Percentiles rank a stretch among this genome's conserved stretches.
These are phyloP conservation scores for Alternaria gaisen DNA, from an alignment of 2,329 filamentous ascomycete genomes.

Conservation along the genomic window DNA sequence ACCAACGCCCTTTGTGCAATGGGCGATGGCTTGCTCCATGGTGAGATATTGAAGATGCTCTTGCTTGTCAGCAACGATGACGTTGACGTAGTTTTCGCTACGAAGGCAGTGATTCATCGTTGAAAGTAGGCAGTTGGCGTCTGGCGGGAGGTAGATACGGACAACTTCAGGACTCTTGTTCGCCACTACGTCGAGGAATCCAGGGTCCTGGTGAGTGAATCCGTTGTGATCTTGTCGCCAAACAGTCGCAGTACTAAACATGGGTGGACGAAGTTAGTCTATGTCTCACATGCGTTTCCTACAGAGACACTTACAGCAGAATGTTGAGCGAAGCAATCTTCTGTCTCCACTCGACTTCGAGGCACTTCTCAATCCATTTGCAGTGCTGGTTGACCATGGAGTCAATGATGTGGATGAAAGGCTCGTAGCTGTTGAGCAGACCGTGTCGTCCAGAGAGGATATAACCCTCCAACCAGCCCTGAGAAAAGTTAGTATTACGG, in stretches of 20 bases:
- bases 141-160: constrained; percentile 81
- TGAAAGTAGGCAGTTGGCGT: constrained; percentile 79
- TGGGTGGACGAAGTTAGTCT: too few relatives aligned
- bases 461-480: constrained; percentile 78
- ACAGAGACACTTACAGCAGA: constrained; percentile 57
- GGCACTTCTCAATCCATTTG: constrained; percentile 84
- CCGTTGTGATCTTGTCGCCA: constrained; percentile 87
- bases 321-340: constrained; percentile 81
- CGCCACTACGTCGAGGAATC: constrained; percentile 77
- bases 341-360: constrained; percentile 80
- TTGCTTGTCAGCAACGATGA: constrained; percentile 82
- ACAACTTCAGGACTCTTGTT: constrained; percentile 84
- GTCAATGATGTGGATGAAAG: constrained; percentile 84
- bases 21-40: constrained; percentile 75
- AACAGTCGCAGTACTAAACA: constrained; percentile 69
- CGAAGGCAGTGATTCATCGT: constrained; percentile 79
- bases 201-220: constrained; percentile 82
- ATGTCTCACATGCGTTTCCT: too few relatives aligned
- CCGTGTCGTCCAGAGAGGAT: constrained; percentile 78
- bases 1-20: constrained; percentile 80
- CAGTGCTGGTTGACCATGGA: constrained; percentile 88
- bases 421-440: constrained; percentile 81
- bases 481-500: constrained; percentile 12
- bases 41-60: constrained; percentile 78
- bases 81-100: constrained; percentile 81